Conservation (phyloP, 345 rosid species). For the Syzygium grande region DNA sequence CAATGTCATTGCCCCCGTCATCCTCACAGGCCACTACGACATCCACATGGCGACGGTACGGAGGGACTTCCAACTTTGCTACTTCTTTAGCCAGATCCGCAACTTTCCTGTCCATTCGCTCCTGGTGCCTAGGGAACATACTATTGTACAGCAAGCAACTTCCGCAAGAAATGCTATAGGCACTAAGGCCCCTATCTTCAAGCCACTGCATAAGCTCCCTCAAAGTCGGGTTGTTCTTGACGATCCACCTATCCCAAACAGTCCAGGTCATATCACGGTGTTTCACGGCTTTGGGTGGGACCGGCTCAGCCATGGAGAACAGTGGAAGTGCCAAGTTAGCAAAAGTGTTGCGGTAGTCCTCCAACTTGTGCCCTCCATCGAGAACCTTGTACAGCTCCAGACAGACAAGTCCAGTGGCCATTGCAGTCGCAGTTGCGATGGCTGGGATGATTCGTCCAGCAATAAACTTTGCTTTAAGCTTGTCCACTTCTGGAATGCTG, state of each 20-base stretch:
- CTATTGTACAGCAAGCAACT: constrained; percentile 80
- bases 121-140: constrained; percentile 79
- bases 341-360: constrained; percentile 92
- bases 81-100: constrained; percentile 82
- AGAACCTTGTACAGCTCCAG: constrained; percentile 94
- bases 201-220: constrained; percentile 78
- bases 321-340: constrained; percentile 93
- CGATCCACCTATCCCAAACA: constrained; percentile 94
- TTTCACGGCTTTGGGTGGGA: constrained; percentile 77
- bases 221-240: constrained; percentile 62
- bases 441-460: constrained; percentile 99
- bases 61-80: constrained; percentile 74
- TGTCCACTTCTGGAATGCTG: constrained; percentile 92
- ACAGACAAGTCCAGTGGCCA: constrained; percentile 98
- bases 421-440: constrained; percentile 90
- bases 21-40: constrained; percentile 95
- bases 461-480: constrained; percentile 94
- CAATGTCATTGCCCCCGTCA: constrained; percentile 67
- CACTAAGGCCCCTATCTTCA: constrained; percentile 60
- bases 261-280: constrained; percentile 92
- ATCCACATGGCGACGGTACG: constrained; percentile 65
- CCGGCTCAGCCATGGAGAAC: constrained; percentile 97
- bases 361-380: constrained; percentile 63
- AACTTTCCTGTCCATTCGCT: constrained; percentile 68
- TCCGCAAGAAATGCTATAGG: constrained; percentile 91